Percentiles rank a stretch among this genome's conserved stretches.
These are phyloP conservation scores for Caloboletus firmus DNA, from an alignment of 1,284 basidiomycete species.

Conservation along the genomic window DNA sequence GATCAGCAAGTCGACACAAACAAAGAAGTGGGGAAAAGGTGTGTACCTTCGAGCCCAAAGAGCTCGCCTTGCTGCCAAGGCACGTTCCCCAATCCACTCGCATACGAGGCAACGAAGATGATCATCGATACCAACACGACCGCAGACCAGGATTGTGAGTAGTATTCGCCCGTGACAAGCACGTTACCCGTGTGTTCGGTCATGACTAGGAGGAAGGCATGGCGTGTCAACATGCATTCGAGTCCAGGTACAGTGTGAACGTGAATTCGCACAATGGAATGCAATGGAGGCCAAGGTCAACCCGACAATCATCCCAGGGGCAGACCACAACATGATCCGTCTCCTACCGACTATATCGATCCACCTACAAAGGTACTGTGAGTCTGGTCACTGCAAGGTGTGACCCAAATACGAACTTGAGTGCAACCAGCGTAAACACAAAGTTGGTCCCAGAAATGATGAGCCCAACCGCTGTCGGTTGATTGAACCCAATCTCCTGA, in stretches of 20 bases:
- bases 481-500: constrained; percentile 76
- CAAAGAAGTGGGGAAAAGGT: background rate
- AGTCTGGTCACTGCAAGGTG: background rate
- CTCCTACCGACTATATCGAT: constrained; percentile 80
- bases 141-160: constrained; percentile 64
- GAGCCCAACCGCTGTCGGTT: constrained; percentile 77
- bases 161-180: constrained; percentile 62
- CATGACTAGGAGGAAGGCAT: constrained; percentile 47
- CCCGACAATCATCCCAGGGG: constrained; percentile 77
- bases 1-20: background rate
- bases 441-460: constrained; percentile 82
- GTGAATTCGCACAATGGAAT: constrained; percentile 63
- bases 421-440: constrained; percentile 76
- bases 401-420: constrained; percentile 43
- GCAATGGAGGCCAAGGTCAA: constrained; percentile 70
- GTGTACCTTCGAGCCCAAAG: constrained; percentile 66
- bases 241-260: background rate
- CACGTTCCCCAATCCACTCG: constrained; percentile 73
- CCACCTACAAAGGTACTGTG: constrained; percentile 38
- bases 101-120: constrained; percentile 80
- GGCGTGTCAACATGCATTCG: background rate
- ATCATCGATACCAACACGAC: constrained; percentile 80
- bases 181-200: constrained; percentile 66
- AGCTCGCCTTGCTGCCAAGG: constrained; percentile 89
- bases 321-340: constrained; percentile 73